These are phyloP conservation scores for Xylaria multiplex DNA, from an alignment of 2,329 filamentous ascomycete species.

Conservation along the genomic window DNA sequence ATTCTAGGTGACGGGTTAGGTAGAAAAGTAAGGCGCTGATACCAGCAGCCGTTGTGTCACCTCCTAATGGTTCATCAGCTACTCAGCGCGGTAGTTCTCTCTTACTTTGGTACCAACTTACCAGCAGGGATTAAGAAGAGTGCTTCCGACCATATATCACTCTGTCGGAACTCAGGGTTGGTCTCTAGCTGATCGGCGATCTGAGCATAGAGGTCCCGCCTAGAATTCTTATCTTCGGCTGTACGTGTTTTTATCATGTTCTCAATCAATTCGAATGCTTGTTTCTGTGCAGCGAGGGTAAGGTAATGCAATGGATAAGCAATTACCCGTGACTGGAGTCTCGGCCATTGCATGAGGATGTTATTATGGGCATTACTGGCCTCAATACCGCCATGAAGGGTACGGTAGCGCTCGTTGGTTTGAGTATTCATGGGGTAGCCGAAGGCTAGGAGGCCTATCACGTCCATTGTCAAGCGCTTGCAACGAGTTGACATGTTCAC, in stretches of 20 bases:
- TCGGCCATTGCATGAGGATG: constrained; percentile 36
- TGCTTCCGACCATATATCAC: constrained; percentile 39
- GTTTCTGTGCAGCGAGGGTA: constrained; percentile 30
- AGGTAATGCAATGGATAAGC: constrained; percentile 33
- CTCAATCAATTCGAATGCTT: constrained; percentile 35
- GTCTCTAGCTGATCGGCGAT: constrained; percentile 32
- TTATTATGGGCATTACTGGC: constrained; percentile 33
- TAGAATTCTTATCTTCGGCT: constrained; percentile 28
- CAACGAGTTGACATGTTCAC: constrained; percentile 36
- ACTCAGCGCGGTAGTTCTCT: not conserved
- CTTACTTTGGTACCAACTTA: constrained; percentile 8
- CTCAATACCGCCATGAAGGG: constrained; percentile 27
- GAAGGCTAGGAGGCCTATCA: constrained; percentile 39
- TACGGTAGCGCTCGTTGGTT: constrained; percentile 34
- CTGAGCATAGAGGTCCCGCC: constrained; percentile 38
- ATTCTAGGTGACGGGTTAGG: constrained; percentile 32
- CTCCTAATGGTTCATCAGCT: constrained; percentile 24
- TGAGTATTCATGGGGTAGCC: constrained; percentile 38
- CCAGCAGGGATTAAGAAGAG: constrained; percentile 41
- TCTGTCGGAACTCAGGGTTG: constrained; percentile 34
- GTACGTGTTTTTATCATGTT: constrained; percentile 38
- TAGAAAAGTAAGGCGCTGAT: constrained; percentile 40
- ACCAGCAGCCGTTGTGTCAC: constrained; percentile 35
- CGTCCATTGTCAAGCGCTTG: constrained; percentile 36
- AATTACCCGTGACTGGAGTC: constrained; percentile 26